A percentile compares a stretch with the other conserved stretches of the same genome.
These are phyloP conservation scores for Penicillium ochrochloron DNA, from an alignment of 495 filamentous ascomycete genomes.

Conservation along the genomic window DNA sequence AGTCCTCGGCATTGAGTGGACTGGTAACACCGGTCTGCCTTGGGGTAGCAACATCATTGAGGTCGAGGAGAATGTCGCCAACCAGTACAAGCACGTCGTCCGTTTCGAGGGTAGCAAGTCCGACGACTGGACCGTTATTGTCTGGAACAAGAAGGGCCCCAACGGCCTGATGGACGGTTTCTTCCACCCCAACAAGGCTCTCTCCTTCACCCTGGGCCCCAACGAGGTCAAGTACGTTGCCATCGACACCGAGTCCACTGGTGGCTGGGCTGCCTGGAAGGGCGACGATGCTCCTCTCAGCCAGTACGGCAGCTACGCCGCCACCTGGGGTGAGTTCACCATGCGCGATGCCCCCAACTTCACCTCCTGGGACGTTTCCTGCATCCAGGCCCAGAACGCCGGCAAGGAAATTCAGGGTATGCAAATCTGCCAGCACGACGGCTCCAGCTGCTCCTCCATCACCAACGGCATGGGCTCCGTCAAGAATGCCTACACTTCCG, in stretches of 20 bases:
- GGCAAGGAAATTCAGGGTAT: conserved; percentile 44
- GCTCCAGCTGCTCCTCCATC: conserved; percentile 42
- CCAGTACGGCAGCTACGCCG: conserved; percentile 41
- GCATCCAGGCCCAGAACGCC: conserved; percentile 48
- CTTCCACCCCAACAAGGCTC: conserved; percentile 43
- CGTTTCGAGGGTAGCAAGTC: conserved; percentile 47
- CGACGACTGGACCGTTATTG: conserved; percentile 45
- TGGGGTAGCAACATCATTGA: conserved; percentile 60
- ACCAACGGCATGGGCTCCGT: conserved; percentile 28
- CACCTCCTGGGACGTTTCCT: conserved; percentile 59
- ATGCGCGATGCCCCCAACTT: conserved; percentile 54
- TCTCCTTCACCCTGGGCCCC: conserved; percentile 46
- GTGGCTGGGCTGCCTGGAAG: conserved; percentile 43
- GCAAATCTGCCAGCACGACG: conserved; percentile 45
- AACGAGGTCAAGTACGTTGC: conserved; percentile 50
- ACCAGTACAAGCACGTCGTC: conserved; percentile 51
- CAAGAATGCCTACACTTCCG: conserved; percentile 43
- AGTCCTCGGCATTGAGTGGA: conserved; percentile 32
- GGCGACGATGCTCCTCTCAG: conserved; percentile 37
- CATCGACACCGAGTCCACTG: conserved; percentile 51
- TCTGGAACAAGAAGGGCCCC: conserved; percentile 59
- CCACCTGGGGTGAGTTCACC: conserved; percentile 60
- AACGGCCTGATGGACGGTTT: conserved; percentile 45
- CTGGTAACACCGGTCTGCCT: conserved; percentile 54
- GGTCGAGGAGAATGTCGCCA: conserved; percentile 40